Conservation (phyloP, 352 stramenopile genomes). For the Thraustochytrium striatum region DNA sequence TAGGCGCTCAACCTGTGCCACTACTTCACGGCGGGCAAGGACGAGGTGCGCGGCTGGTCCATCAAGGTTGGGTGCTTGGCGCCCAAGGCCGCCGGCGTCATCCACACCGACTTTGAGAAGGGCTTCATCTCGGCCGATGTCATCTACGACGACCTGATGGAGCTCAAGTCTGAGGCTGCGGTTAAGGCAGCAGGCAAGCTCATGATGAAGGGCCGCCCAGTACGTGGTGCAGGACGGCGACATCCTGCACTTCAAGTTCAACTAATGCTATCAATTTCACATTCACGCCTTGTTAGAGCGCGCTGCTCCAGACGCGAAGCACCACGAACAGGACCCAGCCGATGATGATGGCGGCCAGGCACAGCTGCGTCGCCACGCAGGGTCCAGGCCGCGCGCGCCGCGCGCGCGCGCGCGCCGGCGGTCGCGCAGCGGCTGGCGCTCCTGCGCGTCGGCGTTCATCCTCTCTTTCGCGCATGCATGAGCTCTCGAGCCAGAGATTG, state of each 20-base stretch:
- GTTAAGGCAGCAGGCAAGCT: constrained; percentile 83
- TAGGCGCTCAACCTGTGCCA: constrained; percentile 96
- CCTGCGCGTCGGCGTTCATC: no score
- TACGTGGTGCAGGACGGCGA: constrained; percentile 84
- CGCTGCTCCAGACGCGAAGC: no score
- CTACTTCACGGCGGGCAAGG: constrained; percentile 89
- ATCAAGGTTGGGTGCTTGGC: constrained; percentile 69
- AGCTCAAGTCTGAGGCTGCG: constrained; percentile 62
- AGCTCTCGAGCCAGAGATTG: no score
- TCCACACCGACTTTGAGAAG: constrained; percentile 99
- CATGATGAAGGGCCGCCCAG: constrained; percentile 75
- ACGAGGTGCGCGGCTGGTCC: constrained; percentile 98
- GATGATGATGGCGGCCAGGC: no score
- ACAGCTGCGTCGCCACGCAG: no score
- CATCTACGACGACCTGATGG: constrained; percentile 82
- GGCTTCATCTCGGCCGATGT: constrained; percentile 94
- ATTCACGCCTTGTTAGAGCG: no score
- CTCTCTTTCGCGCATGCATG: no score
- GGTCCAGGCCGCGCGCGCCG: no score
- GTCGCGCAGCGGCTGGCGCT: no score
- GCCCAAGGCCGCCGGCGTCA: constrained; percentile 91
- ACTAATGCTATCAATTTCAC: constrained; percentile 37
- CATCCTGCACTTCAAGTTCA: constrained; percentile 84
- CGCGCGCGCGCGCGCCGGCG: no score
- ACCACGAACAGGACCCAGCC: no score